These are phyloP conservation scores for Ascochyta fabae DNA, from an alignment of 2,329 filamentous ascomycete genomes.

Conservation along the genomic window DNA sequence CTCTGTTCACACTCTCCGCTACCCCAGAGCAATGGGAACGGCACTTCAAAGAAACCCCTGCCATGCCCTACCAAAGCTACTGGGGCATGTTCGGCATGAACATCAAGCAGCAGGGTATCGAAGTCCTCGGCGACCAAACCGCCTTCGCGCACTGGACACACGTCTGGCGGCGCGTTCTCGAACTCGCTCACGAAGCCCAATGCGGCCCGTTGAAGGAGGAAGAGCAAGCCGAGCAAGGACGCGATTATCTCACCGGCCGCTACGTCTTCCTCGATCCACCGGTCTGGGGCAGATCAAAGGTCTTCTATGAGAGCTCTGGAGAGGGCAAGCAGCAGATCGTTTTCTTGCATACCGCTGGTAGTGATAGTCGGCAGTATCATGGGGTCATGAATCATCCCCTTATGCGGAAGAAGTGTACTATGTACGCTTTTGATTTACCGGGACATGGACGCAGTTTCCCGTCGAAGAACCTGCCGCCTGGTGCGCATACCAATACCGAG, in stretches of 20 bases:
- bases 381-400: conserved; percentile 58
- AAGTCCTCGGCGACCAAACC: conserved; percentile 55
- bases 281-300: conserved; percentile 57
- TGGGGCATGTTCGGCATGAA: conserved; percentile 58
- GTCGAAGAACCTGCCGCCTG: conserved; percentile 49
- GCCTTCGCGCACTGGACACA: conserved; percentile 55
- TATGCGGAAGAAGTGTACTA: conserved; percentile 57
- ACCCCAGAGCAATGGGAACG: conserved; percentile 56
- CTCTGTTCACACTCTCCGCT: conserved; percentile 50
- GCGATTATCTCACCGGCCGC: conserved; percentile 55
- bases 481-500: conserved; percentile 58
- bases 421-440: conserved; percentile 59
- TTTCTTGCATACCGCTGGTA: conserved; percentile 56
- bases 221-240: conserved; percentile 43
- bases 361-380: conserved; percentile 58
- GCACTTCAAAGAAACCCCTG: conserved; percentile 54
- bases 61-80: conserved; percentile 54
- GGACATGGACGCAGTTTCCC: conserved; percentile 59
- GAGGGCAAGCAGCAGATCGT: conserved; percentile 55
- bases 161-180: conserved; percentile 57
- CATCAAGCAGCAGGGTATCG: conserved; percentile 57
- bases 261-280: conserved; percentile 57
- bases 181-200: conserved; percentile 56
- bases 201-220: conserved; percentile 54
- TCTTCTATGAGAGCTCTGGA: conserved; percentile 58